Base-by-base conservation (phyloP, 208 protist genomes). In the Wallacemonas sp. region DNA sequence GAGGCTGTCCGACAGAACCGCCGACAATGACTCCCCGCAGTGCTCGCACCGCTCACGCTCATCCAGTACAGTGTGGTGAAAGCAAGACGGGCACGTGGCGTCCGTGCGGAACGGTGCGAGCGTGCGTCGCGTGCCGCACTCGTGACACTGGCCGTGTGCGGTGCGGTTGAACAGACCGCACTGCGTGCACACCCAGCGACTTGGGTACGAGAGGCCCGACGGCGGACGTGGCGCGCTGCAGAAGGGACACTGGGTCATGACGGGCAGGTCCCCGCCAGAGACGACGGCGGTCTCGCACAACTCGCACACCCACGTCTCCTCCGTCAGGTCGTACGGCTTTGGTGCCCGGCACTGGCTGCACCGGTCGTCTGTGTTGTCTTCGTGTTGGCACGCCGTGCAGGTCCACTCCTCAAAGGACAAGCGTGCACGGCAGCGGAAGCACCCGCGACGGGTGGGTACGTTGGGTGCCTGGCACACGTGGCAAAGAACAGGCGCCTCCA, bases 301-400 rank as follows among this genome's bases (percentile, higher is more conserved):
- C 36, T 83, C 79, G 63, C 89, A 95, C 29, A 92, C 50, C 89
- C 89, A 95, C 61, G 74, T 79, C 32, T 85, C 70, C 50, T 82
- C 79, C 1, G 32, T 21, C 59, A 81, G 66, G 63, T 91, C 72
- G 46, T 73, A 89, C 38, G 46, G 19, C 2, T 77, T 75, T 8
- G 88, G 60, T 0, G 58, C 70, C 5, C 39, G 27, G 66, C 89
- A 95, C 3, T 21, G 1, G 4, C 29, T 42, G 66, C 89, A 95
- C 33, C 79, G 78, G 6, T 44, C 45, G 19, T 27, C 55, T 13
- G 46, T 50, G 37, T 76, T 73, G 34, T 66, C 71, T 44, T 63
- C 73, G 15, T 78, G 59, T 0, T 73, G 64, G 63, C 86, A 92
- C 1, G 10, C 22, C 12, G 44, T 44, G 71, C 89, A 95, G 13